Conservation (phyloP, 495 filamentous ascomycete species). For the Saxophila tyrrhenica region DNA sequence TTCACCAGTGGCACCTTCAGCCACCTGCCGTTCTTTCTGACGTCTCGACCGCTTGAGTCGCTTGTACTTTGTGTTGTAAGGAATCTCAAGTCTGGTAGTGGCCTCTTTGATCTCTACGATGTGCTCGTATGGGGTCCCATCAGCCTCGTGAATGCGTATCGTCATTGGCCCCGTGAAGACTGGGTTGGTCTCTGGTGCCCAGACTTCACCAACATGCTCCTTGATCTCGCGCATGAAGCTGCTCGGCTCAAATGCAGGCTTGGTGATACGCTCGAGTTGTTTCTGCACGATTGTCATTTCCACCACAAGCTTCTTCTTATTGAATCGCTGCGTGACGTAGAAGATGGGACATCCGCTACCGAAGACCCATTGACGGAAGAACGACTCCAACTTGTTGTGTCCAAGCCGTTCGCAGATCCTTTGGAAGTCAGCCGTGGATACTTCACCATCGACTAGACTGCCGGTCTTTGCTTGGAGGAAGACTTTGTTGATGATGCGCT, state of each 20-base stretch:
- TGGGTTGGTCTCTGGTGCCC: conserved; percentile 56
- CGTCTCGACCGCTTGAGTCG: conserved; percentile 84
- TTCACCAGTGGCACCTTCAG: conserved; percentile 51
- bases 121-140: conserved; percentile 97
- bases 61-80: conserved; percentile 99
- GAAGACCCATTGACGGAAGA: conserved; percentile 89
- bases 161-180: conserved; percentile 94
- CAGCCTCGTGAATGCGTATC: conserved; percentile 93
- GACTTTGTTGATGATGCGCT: conserved; percentile 70
- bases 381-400: conserved; percentile 69
- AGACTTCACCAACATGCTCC: conserved; percentile 61
- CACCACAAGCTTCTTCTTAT: conserved; percentile 93
- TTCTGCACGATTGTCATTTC: conserved; percentile 83
- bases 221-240: conserved; percentile 74
- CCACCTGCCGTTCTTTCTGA: conserved; percentile 66
- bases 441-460: conserved; percentile 55
- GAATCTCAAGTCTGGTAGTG: conserved; percentile 74
- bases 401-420: conserved; percentile 75
- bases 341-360: conserved; percentile 81
- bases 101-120: conserved; percentile 89
- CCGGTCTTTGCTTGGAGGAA: conserved; percentile 73
- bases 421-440: conserved; percentile 65
- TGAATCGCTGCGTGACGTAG: conserved; percentile 75
- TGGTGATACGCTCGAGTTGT: conserved; percentile 45
- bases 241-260: conserved; percentile 47